phyloP scores from a whole-genome alignment of 2,329 filamentous ascomycete genomes.

The Curvularia lunata region DNA sequence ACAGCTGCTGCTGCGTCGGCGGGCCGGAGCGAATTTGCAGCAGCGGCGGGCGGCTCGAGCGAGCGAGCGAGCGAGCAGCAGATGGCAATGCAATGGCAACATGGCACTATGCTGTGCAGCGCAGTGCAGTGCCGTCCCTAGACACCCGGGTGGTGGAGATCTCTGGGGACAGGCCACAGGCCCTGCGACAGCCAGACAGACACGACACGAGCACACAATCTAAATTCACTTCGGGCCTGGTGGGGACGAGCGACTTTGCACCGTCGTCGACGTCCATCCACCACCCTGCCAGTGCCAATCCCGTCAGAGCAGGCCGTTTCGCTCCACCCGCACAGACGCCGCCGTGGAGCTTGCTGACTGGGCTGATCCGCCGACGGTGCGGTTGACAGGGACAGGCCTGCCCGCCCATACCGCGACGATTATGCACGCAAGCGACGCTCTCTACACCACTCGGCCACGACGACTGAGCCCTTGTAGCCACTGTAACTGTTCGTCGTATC shows the following conservation, averaged over 20 bases:
- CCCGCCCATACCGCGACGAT: slow-evolving; percentile 19
- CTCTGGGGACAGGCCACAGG: too few relatives aligned
- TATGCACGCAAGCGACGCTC: slow-evolving; percentile 48
- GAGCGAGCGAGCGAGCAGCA: too few relatives aligned
- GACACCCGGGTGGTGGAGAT: not conserved
- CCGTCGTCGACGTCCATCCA: not conserved
- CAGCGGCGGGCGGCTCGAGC: slow-evolving; percentile 29
- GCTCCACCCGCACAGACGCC: slow-evolving; percentile 37
- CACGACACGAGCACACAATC: slow-evolving; percentile 47
- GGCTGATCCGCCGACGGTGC: slow-evolving; percentile 40
- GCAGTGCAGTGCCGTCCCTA: slow-evolving; percentile 39
- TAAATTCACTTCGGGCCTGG: slow-evolving; percentile 46
- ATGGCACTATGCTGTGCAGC: not conserved
- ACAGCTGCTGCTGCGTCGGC: slow-evolving; percentile 33
- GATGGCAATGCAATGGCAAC: slow-evolving; percentile 18
- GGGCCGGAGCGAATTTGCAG: slow-evolving; percentile 48
- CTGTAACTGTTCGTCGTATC: too few relatives aligned
- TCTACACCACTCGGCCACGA: slow-evolving; percentile 20
- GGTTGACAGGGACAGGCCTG: slow-evolving; percentile 35
- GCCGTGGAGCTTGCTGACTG: slow-evolving; percentile 41
- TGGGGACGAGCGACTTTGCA: slow-evolving; percentile 23
- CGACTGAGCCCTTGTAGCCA: slow-evolving; percentile 19
- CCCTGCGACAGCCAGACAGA: not conserved
- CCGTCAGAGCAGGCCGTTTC: slow-evolving; percentile 32
- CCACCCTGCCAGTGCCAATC: slow-evolving; percentile 27